Percentiles rank a stretch among this genome's conserved stretches.
phyloP scores from a whole-genome alignment of 2,329 filamentous ascomycete species.

The Metarhizium robertsii region DNA sequence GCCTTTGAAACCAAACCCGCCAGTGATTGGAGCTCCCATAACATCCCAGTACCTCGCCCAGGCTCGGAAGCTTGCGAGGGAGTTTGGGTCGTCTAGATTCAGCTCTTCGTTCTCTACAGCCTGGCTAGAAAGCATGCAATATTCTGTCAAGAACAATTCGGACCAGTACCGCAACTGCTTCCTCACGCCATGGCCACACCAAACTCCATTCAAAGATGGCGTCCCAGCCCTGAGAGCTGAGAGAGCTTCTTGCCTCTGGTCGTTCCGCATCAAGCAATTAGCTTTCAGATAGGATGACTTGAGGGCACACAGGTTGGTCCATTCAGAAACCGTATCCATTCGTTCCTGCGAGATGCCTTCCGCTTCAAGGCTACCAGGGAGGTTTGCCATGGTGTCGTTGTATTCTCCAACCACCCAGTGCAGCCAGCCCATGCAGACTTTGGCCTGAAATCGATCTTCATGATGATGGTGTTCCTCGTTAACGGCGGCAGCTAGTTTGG shows the following conservation, averaged over 20 bases:
- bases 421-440: constrained; percentile 76
- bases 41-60: constrained; percentile 64
- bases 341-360: constrained; percentile 43
- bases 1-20: constrained; percentile 49
- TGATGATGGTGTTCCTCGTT: constrained; percentile 43
- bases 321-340: constrained; percentile 52
- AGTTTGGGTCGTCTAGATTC: constrained; percentile 40
- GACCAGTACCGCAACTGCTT: constrained; percentile 69
- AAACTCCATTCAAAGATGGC: constrained; percentile 48
- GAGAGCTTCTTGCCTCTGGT: constrained; percentile 49
- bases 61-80: constrained; percentile 49
- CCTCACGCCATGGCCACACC: constrained; percentile 40
- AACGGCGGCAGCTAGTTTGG: constrained; percentile 46
- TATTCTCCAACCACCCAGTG: constrained; percentile 71
- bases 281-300: constrained; percentile 74
- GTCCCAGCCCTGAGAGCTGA: constrained; percentile 57
- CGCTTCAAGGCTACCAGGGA: constrained; percentile 55
- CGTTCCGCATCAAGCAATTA: constrained; percentile 44
- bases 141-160: constrained; percentile 66
- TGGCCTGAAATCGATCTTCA: constrained; percentile 66
- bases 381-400: constrained; percentile 44
- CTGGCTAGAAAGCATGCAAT: constrained; percentile 60
- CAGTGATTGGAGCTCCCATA: constrained; percentile 35
- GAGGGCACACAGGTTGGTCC: constrained; percentile 74
- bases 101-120: constrained; percentile 42